Evolutionary conservation across 768 basidiomycete species (phyloP).

Genomic region (Crucibulum laeve): DNA sequence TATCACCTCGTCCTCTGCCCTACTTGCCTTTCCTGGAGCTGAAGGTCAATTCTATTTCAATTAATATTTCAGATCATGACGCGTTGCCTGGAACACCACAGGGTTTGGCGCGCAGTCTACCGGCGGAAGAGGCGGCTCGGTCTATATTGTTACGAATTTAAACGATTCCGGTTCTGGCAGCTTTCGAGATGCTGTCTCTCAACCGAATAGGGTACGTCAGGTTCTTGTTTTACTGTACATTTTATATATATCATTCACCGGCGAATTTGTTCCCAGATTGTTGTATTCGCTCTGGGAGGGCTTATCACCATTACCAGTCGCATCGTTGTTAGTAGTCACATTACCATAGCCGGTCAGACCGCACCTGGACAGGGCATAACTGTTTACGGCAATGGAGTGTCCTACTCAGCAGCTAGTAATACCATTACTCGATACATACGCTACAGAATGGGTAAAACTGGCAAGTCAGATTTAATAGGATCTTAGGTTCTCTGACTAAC

Average conservation of each 20-base stretch:
- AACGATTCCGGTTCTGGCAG: conserved; percentile 29
- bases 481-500: neutral
- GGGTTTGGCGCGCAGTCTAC: conserved; percentile 29
- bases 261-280: too few relatives aligned
- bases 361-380: conserved; percentile 34
- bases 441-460: conserved; percentile 24
- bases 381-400: conserved; percentile 28
- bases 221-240: neutral
- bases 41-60: conserved; percentile 15
- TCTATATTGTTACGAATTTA: conserved; percentile 29
- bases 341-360: conserved; percentile 30
- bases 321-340: conserved; percentile 24
- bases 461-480: conserved; percentile 7
- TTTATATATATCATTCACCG: too few relatives aligned
- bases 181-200: conserved; percentile 28
- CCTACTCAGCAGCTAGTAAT: conserved; percentile 24
- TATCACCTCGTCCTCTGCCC: too few relatives aligned
- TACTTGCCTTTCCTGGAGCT: conserved; percentile 28
- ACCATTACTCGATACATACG: conserved; percentile 23
- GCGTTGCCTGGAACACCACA: conserved; percentile 3
- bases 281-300: conserved; percentile 29
- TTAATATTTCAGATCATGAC: neutral
- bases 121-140: conserved; percentile 25
- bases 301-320: conserved; percentile 24
- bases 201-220: conserved; percentile 18